Conservation (phyloP, 139 green algal genomes). For the Prasinococcaceae sp. region DNA sequence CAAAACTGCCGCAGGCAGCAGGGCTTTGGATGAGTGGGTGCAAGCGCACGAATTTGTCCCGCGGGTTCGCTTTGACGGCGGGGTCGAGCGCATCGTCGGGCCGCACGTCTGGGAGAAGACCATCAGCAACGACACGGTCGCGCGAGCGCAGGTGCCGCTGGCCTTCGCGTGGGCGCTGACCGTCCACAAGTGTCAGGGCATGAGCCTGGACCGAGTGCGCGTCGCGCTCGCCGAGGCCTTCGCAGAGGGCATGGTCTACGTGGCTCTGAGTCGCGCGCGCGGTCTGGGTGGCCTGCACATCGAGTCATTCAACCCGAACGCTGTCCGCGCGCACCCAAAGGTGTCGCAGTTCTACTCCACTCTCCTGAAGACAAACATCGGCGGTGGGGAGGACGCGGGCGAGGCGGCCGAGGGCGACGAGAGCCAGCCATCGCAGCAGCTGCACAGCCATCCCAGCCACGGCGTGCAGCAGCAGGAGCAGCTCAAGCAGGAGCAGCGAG, state of each 20-base stretch:
- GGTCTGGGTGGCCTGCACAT: neutral
- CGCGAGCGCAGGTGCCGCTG: constrained; percentile 31
- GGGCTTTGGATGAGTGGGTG: too few species aligned
- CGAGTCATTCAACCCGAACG: neutral
- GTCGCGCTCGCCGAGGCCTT: constrained; percentile 16
- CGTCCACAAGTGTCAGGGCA: constrained; percentile 45
- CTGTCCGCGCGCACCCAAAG: neutral
- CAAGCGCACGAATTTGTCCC: too few species aligned
- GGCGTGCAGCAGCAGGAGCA: neutral
- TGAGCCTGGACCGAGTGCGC: constrained; percentile 35
- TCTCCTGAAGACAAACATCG: neutral
- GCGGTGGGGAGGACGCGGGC: neutral
- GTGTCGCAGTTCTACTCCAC: neutral
- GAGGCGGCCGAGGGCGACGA: neutral
- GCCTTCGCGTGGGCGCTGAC: constrained; percentile 38
- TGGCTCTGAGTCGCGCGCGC: constrained; percentile 32
- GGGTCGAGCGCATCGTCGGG: too few species aligned
- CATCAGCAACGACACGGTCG: too few species aligned
- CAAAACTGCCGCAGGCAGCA: too few species aligned
- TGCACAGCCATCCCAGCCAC: neutral
- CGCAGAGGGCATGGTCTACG: constrained; percentile 46
- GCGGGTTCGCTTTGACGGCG: too few species aligned
- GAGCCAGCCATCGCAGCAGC: neutral
- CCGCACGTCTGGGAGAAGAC: too few species aligned
- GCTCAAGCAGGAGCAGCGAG: neutral